These are phyloP conservation scores for Penicillium digitatum DNA, from an alignment of 2,329 filamentous ascomycete species.

Conservation along the genomic window DNA sequence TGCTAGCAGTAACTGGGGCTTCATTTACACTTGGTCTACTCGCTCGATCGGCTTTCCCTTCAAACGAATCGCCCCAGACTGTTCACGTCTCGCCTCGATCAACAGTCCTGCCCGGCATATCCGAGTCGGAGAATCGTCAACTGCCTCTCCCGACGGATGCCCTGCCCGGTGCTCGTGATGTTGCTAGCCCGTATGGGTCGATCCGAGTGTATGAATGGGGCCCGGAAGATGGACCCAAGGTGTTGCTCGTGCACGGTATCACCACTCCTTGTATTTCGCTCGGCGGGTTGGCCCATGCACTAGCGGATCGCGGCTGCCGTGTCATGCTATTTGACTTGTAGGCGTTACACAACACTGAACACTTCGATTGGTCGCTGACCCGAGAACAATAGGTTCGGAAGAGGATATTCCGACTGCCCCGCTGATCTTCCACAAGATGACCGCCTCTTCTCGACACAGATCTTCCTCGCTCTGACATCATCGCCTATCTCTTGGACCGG, in stretches of 20 bases:
- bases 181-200: constrained; percentile 59
- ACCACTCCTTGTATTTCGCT: constrained; percentile 71
- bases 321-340: constrained; percentile 72
- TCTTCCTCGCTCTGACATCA: constrained; percentile 66
- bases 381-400: constrained; percentile 47
- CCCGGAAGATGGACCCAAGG: constrained; percentile 64
- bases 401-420: constrained; percentile 72
- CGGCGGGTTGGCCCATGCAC: constrained; percentile 60
- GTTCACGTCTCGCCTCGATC: constrained; percentile 38
- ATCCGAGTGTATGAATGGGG: constrained; percentile 79
- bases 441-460: constrained; percentile 69
- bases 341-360: constrained; percentile 2
- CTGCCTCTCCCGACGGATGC: constrained; percentile 66
- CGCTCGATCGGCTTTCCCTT: constrained; percentile 27
- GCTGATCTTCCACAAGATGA: constrained; percentile 65
- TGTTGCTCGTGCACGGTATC: constrained; percentile 76
- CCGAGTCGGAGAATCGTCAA: constrained; percentile 36
- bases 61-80: constrained; percentile 6
- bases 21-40: constrained; percentile 36
- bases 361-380: background rate
- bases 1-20: constrained; percentile 35
- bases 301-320: constrained; percentile 64
- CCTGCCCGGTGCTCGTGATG: constrained; percentile 60
- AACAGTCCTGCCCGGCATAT: constrained; percentile 32
- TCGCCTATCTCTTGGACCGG: constrained; percentile 66